Percentiles rank a stretch among this genome's conserved stretches.
Conservation (phyloP, 768 basidiomycete species). For the Chiua virens region DNA sequence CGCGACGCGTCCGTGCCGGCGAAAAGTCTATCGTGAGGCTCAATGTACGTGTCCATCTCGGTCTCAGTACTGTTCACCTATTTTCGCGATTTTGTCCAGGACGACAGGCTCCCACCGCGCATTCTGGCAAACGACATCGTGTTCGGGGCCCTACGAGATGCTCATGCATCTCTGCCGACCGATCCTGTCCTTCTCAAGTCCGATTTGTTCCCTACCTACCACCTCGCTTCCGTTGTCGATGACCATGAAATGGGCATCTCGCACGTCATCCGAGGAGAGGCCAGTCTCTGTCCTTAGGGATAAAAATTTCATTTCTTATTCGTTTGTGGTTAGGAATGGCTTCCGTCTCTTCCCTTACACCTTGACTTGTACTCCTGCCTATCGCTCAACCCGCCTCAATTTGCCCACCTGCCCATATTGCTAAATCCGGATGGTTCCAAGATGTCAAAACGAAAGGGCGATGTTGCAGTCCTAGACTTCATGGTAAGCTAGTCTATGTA, state of each 20-base stretch:
- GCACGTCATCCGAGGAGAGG: slow-evolving; percentile 94
- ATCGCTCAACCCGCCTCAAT: slow-evolving; percentile 67
- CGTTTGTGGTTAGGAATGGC: slow-evolving; percentile 74
- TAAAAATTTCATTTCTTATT: slow-evolving; percentile 1
- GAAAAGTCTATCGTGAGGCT: slow-evolving; percentile 83
- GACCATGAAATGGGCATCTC: slow-evolving; percentile 96
- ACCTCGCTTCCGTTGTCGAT: slow-evolving; percentile 93
- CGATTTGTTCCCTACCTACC: slow-evolving; percentile 94
- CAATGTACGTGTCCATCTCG: slow-evolving; percentile 56
- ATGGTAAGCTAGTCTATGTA: slow-evolving; percentile 50
- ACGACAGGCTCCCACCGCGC: slow-evolving; percentile 53
- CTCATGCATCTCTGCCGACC: slow-evolving; percentile 75
- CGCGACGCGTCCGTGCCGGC: slow-evolving; percentile 68
- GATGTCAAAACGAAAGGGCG: slow-evolving; percentile 92
- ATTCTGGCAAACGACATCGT: slow-evolving; percentile 63
- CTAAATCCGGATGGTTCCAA: slow-evolving; percentile 90
- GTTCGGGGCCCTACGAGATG: slow-evolving; percentile 72
- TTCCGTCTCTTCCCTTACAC: slow-evolving; percentile 89
- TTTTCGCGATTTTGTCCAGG: slow-evolving; percentile 39
- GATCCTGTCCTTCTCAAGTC: slow-evolving; percentile 93
- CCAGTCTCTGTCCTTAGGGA: slow-evolving; percentile 30
- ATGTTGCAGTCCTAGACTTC: slow-evolving; percentile 84
- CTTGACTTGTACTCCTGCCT: slow-evolving; percentile 85
- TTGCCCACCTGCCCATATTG: slow-evolving; percentile 89
- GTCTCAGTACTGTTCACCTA: not conserved